Percentiles rank a stretch among this genome's conserved stretches.
Conservation (phyloP, 345 rosid genomes). For the Gossypium thurberi region DNA sequence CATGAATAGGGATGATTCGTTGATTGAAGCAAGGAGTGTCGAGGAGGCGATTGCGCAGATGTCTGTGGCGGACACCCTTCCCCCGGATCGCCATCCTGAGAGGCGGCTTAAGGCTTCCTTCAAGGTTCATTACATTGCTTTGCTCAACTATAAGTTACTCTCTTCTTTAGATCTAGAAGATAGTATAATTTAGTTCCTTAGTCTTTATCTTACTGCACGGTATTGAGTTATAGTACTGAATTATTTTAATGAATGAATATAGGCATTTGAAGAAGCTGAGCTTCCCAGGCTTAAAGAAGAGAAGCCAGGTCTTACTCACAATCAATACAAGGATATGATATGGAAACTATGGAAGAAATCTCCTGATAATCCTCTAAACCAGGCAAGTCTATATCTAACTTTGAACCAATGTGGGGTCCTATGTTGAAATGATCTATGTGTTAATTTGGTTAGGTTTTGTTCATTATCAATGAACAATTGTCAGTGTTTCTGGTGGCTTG, state of each 20-base stretch:
- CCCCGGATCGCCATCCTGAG: conserved; percentile 78
- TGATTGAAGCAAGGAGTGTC: conserved; percentile 77
- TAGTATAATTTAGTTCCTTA: neutral
- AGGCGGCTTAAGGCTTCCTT: conserved; percentile 86
- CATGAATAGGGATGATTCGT: conserved; percentile 77
- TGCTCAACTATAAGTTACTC: neutral
- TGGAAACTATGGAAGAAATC: conserved; percentile 99
- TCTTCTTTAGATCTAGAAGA: neutral
- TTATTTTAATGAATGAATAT: conserved; percentile 9
- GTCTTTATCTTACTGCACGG: neutral
- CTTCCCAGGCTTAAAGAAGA: conserved; percentile 85
- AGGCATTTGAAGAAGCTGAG: conserved; percentile 97
- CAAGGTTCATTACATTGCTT: conserved; percentile 42
- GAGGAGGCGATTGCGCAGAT: conserved; percentile 83
- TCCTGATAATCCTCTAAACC: conserved; percentile 96
- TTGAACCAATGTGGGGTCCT: neutral
- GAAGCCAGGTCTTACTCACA: conserved; percentile 96
- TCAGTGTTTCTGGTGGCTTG: neutral
- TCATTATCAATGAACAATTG: neutral
- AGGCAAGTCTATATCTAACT: conserved; percentile 32
- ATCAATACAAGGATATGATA: conserved; percentile 89
- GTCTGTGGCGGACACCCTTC: conserved; percentile 58
- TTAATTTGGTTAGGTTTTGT: neutral
- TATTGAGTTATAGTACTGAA: neutral
- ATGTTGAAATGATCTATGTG: neutral